Evolutionary conservation across 2,329 filamentous ascomycete genomes (phyloP), one percentile per base, ranked within the genome.

Genomic region (Aspergillus awamori): DNA sequence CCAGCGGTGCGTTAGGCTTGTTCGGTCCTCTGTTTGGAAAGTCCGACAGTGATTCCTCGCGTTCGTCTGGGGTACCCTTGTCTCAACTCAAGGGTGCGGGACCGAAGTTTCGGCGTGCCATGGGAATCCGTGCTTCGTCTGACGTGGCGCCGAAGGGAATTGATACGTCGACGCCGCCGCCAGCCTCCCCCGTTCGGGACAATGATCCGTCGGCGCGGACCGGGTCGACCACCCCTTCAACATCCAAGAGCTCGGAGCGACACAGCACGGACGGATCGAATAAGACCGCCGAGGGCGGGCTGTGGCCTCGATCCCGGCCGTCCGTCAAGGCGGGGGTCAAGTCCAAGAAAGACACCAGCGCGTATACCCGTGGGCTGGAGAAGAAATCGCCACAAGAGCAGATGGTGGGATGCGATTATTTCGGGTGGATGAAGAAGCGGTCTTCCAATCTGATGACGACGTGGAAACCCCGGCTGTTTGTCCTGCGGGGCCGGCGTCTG

Each of bases 391-490:
- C 95, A 0, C 83, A 87, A 58, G 92, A 97, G 73, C 93, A 94
- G 63, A 95, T 97, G 77, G 81, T 87, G 63, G 88, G 87, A 63
- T 94, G 92, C 58, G 94, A 99, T 72, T 98, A 97, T 75, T 94
- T 89, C 70, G 95, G 95, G 1, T 99, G 95, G 95, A 99, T 99
- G 95, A 98, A 95, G 83, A 99, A 99, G 84, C 93, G 96, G 78
- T 97, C 92, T 62, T 94, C 92, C 1, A 95, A 94, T 71, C 82
- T 98, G 36, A 97, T 99, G 89, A 93, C 93, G 2, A 97, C 93
- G 1, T 99, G 95, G 95, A 99, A 98, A 73, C 91, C 93, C 11
- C 89, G 95, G 11, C 84, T 98, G n/a, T 99, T 99, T 72, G 89
- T 99, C 7, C 86, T 99, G 60, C 93, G 93, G 71, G 95, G 95